Conservation (phyloP, 345 rosid species). For the Iberis pinnata region DNA sequence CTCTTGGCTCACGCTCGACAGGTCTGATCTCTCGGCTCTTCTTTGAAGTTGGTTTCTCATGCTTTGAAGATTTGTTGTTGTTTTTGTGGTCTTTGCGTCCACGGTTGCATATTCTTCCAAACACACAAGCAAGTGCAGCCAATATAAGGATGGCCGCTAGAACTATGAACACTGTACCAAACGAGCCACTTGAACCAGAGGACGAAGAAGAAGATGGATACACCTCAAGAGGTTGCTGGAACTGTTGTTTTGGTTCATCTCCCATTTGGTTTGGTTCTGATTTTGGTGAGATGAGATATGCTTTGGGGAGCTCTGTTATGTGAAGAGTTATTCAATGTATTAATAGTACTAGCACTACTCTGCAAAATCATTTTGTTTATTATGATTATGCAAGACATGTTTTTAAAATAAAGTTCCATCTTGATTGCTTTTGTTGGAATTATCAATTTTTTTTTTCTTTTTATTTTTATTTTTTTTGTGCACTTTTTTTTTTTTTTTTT, state of each 20-base stretch:
- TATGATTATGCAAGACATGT: constrained; percentile 2
- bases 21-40: constrained; percentile 28
- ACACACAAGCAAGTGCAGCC: constrained; percentile 40
- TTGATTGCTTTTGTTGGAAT: constrained; percentile 21
- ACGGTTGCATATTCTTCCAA: constrained; percentile 39
- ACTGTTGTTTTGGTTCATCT: constrained; percentile 20
- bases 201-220: constrained; percentile 44
- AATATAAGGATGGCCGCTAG: constrained; percentile 31
- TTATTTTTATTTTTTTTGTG: background rate
- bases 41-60: constrained; percentile 26
- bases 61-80: constrained; percentile 21
- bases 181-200: constrained; percentile 58
- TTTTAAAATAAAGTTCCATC: constrained; percentile 27
- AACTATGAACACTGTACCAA: constrained; percentile 54
- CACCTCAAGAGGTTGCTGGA: constrained; percentile 39
- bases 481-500: background rate
- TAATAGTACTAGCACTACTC: constrained; percentile 10
- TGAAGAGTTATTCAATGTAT: constrained; percentile 15
- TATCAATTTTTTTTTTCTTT: background rate
- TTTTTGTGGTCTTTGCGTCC: constrained; percentile 19
- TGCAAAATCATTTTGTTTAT: constrained; percentile 9
- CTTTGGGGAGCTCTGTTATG: background rate
- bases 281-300: constrained; percentile 4
- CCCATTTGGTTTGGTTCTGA: constrained; percentile 13
- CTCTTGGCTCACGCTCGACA: constrained; percentile 32